Evolutionary conservation across 768 basidiomycete species (phyloP), one percentile per base, ranked within the genome.

Genomic region (Termitomyces sp.): DNA sequence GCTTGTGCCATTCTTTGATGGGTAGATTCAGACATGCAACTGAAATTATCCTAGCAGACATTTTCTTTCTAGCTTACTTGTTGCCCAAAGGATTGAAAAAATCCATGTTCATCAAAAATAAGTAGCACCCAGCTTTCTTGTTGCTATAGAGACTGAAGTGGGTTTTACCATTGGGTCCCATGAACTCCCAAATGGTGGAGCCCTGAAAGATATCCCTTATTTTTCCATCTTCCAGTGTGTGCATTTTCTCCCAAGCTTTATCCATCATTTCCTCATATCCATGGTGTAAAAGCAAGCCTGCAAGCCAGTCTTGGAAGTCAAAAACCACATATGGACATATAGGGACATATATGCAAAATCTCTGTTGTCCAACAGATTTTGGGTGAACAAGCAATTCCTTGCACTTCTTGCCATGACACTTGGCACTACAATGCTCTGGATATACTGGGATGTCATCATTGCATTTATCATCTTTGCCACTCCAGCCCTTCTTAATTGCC

Each of bases 271-370:
- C 49, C 56, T 73, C 72, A 36, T 63, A 61, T 11, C 71, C 71
- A 9, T 65, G 57, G 4, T 68, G 65, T 2, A 65, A 53, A 25
- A 72, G 59, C 14, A 73, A 50, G 6, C 65, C 40, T 4, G 68
- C 66, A 17, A 73, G 3, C 72, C 71, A 73, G 56, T 71, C 68
- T 37, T 68, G 64, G 58, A 73, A 65, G 49, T 68, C 67, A 53
- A 66, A 69, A 6, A 53, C 62, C n/a, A 71, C 58, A 57, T 60
- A 71, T 4, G 62, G 61, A 17, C 62, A 62, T 46, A 70, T 68
- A 7, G 69, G 70, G 17, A 69, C 61, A 20, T 59, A 36, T 11
- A 61, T 34, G 1, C 2, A 20, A 32, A 31, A 9, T 14, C n/a
- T 38, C 15, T 10, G 9, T 40, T 54, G 9, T 2, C 52, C 37